Conservation (phyloP, 2,329 filamentous ascomycete genomes). For the Xylariaceae sp. region DNA sequence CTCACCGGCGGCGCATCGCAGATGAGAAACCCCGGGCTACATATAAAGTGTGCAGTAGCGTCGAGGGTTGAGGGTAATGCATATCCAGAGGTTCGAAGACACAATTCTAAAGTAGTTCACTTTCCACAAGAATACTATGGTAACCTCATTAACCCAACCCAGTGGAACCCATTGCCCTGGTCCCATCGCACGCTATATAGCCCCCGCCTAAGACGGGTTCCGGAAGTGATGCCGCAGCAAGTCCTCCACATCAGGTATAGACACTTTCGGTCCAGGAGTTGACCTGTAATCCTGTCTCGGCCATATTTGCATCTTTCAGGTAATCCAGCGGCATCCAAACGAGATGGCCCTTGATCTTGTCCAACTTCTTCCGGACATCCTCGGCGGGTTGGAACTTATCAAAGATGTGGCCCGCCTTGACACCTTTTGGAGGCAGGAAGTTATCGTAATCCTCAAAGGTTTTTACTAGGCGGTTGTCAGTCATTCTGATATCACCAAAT, state of each 20-base stretch:
- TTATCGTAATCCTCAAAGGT: constrained; percentile 84
- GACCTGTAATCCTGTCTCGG: constrained; percentile 77
- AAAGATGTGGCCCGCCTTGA: constrained; percentile 81
- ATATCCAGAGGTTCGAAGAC: too few species aligned
- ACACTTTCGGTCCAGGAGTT: constrained; percentile 84
- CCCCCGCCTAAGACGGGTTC: too few species aligned
- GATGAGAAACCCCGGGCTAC: too few species aligned
- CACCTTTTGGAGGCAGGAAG: constrained; percentile 62
- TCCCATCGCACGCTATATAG: too few species aligned
- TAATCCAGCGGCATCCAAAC: constrained; percentile 96
- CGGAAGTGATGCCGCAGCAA: too few species aligned
- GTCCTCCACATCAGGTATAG: constrained; percentile 68
- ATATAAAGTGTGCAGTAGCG: too few species aligned
- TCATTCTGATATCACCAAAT: constrained; percentile 1
- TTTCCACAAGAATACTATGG: too few species aligned
- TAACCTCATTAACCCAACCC: too few species aligned
- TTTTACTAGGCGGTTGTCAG: constrained; percentile 50
- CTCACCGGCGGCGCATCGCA: too few species aligned
- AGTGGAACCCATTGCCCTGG: too few species aligned
- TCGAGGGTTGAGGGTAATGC: too few species aligned
- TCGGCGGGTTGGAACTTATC: constrained; percentile 67
- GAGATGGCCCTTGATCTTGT: constrained; percentile 76
- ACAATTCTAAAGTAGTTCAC: too few species aligned
- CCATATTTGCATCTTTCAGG: constrained; percentile 77
- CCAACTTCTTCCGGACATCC: constrained; percentile 67